phyloP scores from a whole-genome alignment of 345 rosid species.

The Pistacia integerrima region DNA sequence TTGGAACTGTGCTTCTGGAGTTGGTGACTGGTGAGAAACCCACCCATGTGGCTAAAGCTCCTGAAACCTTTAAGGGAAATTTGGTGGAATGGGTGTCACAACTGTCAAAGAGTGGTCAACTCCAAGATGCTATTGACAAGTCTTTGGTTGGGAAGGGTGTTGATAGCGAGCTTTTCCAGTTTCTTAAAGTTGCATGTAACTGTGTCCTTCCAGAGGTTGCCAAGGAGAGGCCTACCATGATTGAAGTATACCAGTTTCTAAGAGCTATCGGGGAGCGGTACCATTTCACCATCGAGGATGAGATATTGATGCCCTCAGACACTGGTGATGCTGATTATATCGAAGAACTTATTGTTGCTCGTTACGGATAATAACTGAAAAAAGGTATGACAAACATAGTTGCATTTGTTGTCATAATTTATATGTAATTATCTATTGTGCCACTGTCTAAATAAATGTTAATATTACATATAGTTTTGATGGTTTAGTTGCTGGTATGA shows the following conservation, averaged over 20 bases:
- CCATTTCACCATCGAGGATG: conserved; percentile 72
- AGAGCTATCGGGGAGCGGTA: conserved; percentile 85
- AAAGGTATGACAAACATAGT: conserved; percentile 16
- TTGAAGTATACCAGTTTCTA: conserved; percentile 80
- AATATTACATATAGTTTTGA: conserved; percentile 19
- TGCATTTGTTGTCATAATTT: conserved; percentile 20
- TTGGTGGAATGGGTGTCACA: conserved; percentile 81
- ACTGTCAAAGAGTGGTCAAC: conserved; percentile 50
- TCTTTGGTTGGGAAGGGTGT: conserved; percentile 57
- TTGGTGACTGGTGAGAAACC: conserved; percentile 89
- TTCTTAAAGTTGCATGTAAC: conserved; percentile 79
- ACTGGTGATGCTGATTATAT: conserved; percentile 52
- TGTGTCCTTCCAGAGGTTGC: conserved; percentile 55
- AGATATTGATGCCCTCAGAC: conserved; percentile 65
- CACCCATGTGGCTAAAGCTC: conserved; percentile 56
- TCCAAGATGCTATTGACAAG: conserved; percentile 63
- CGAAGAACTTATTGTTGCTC: conserved; percentile 86
- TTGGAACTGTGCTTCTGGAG: conserved; percentile 93
- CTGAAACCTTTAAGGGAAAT: conserved; percentile 84
- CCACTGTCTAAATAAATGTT: conserved; percentile 28
- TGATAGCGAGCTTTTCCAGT: conserved; percentile 75
- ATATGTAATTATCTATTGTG: conserved; percentile 27
- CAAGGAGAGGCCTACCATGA: conserved; percentile 91
- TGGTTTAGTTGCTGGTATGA: conserved; percentile 18
- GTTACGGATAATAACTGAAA: conserved; percentile 25